phyloP scores from a whole-genome alignment of 2,329 filamentous ascomycete species.

The Cytospora piceicola region DNA sequence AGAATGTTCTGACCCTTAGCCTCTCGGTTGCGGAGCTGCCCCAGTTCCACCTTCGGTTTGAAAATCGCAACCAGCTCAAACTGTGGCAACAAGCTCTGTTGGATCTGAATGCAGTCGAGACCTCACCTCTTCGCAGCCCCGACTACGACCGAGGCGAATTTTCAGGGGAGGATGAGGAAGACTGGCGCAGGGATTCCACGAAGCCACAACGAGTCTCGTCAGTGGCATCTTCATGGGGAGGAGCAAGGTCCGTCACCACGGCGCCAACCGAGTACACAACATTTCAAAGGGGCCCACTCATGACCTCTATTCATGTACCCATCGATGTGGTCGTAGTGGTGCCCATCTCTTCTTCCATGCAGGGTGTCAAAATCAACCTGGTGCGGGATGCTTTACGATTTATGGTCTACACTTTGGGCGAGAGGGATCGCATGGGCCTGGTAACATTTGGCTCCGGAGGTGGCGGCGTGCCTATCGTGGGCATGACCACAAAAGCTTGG shows the following conservation, averaged over 20 bases:
- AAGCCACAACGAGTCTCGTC: constrained; percentile 76
- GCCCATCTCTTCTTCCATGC: constrained; percentile 97
- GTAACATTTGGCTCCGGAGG: constrained; percentile 96
- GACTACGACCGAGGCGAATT: constrained; percentile 78
- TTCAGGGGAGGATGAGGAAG: constrained; percentile 87
- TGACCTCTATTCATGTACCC: constrained; percentile 76
- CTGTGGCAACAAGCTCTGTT: constrained; percentile 86
- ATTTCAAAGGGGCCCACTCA: constrained; percentile 57
- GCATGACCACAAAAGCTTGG: constrained; percentile 97
- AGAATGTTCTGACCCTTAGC: constrained; percentile 84
- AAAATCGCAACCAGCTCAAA: constrained; percentile 81
- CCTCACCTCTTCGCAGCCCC: constrained; percentile 65
- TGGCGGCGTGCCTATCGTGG: constrained; percentile 92
- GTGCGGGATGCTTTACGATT: constrained; percentile 91
- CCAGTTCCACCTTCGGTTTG: constrained; percentile 90
- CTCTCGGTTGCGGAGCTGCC: constrained; percentile 91
- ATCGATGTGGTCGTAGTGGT: constrained; percentile 96
- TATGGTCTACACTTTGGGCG: constrained; percentile 85
- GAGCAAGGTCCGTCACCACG: constrained; percentile 79
- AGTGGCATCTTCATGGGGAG: constrained; percentile 79
- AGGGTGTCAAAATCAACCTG: constrained; percentile 96
- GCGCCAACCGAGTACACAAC: constrained; percentile 91
- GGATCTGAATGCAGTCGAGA: constrained; percentile 77
- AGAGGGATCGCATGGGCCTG: constrained; percentile 93
- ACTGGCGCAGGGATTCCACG: constrained; percentile 66